Conservation (phyloP, 2,329 filamentous ascomycete species). For the Colletotrichum viniferum region DNA sequence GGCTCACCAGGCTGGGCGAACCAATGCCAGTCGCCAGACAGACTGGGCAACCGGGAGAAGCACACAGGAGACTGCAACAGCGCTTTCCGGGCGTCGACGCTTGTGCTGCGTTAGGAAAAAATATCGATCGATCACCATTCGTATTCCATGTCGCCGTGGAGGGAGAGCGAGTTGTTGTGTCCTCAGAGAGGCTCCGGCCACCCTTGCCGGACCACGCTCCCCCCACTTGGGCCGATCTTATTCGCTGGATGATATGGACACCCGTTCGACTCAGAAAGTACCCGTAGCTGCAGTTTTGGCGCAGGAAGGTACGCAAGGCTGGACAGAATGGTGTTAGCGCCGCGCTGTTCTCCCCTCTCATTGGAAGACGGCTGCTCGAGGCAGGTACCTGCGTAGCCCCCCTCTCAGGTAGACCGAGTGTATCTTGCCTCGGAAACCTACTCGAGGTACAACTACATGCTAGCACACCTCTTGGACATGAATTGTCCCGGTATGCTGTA, state of each 20-base stretch:
- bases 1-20: background rate
- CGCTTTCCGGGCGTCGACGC: slow-evolving; percentile 13
- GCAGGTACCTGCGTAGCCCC: background rate
- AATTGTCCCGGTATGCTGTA: background rate
- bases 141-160: slow-evolving; percentile 7
- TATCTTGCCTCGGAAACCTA: background rate
- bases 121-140: slow-evolving; percentile 18
- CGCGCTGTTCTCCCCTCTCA: background rate
- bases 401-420: background rate
- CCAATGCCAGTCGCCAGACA: background rate
- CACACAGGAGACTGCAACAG: background rate
- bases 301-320: background rate
- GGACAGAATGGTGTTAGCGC: slow-evolving; percentile 1
- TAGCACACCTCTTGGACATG: background rate
- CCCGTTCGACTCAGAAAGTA: slow-evolving; percentile 7
- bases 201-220: background rate
- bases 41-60: background rate
- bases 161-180: slow-evolving; percentile 6
- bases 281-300: background rate
- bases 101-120: slow-evolving; percentile 19
- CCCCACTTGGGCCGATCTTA: background rate
- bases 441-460: background rate
- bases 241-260: background rate
- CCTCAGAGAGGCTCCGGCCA: background rate
- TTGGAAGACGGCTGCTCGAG: background rate